Evolutionary conservation across 352 stramenopile species (phyloP), one percentile per base, ranked within the genome.

Genomic region (Pythium oligandrum): DNA sequence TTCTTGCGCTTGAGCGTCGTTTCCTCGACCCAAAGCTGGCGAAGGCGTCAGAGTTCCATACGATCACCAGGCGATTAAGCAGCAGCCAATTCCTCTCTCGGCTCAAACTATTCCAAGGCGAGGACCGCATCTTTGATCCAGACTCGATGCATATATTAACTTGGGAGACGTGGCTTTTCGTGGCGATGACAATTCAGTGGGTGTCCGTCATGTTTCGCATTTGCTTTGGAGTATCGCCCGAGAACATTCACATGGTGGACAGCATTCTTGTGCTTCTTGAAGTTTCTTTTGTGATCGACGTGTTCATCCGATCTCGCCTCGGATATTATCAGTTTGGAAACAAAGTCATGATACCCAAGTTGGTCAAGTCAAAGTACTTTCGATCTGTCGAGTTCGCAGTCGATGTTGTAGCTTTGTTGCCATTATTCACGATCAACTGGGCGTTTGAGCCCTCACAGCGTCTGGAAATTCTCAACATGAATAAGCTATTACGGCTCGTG

Each of bases 251-350:
- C 4, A 30, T 6, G 3, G 40, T 55, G 1, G 73, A 84, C 26
- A 55, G 44, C 4, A 36, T 83, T 3, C 59, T 72, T 1, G 60
- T 70, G 6, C 26, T 81, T 10, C 48, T 87, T 17, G 78, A 89
- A 44, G 3, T 74, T 0, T 31, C 52, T 10, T 91, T 89, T 51
- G 34, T 81, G 3, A 6, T 82, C 2, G 78, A 88, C 37, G 75
- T 91, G 7, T 80, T 70, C 33, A 44, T 88, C 0, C 56, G 79
- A 0, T 78, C 63, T 2, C 73, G 64, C 4, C 46, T 87, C 2
- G 78, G 77, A 0, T 90, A 76, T 53, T 77, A 79, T 38, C 69
- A 81, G 43, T 88, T 84, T 52, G 80, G 80, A 2, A 88, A 86
- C 64, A 88, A 88, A 57, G 63, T 90, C 3, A 86, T 86, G 73